These are phyloP conservation scores for Mucor lusitanicus DNA, from an alignment of 371 early-diverging fungal species.

Conservation along the genomic window DNA sequence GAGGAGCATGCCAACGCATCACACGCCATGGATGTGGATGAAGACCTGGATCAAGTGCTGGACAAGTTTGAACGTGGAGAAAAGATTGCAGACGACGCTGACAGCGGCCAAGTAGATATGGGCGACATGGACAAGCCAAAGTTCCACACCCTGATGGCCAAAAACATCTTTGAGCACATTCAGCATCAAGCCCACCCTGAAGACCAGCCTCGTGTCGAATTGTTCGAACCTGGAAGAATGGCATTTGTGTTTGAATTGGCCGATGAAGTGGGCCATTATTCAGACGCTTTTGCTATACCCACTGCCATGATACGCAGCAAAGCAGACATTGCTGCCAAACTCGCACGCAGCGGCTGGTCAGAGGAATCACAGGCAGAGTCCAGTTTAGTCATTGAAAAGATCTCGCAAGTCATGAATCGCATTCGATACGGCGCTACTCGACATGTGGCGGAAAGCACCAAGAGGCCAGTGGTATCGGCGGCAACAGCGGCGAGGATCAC, in stretches of 20 bases:
- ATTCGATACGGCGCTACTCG: conserved; percentile 22
- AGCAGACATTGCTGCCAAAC: conserved; percentile 51
- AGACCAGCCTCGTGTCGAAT: conserved; percentile 50
- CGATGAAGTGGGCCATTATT: conserved; percentile 52
- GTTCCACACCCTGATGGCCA: conserved; percentile 35
- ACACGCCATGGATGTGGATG: conserved; percentile 6
- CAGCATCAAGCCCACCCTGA: conserved; percentile 33
- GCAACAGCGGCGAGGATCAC: not conserved
- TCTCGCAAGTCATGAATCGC: conserved; percentile 61
- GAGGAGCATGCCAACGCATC: conserved; percentile 27
- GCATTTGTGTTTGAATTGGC: conserved; percentile 76
- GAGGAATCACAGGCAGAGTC: conserved; percentile 52
- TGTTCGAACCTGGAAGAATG: conserved; percentile 82
- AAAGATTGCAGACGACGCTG: conserved; percentile 1
- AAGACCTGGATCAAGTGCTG: conserved; percentile 24
- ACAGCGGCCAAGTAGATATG: conserved; percentile 3
- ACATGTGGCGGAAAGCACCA: conserved; percentile 21
- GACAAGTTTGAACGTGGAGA: conserved; percentile 19
- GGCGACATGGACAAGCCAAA: not conserved
- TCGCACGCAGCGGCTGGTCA: conserved; percentile 23
- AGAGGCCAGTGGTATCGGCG: conserved; percentile 34
- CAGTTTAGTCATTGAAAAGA: conserved; percentile 72
- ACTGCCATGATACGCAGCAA: conserved; percentile 79
- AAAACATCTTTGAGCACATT: conserved; percentile 37
- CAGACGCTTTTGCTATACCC: conserved; percentile 67